Percentiles rank a stretch among this genome's conserved stretches.
Evolutionary conservation across 345 rosid species (phyloP).

Genomic region (Eucalyptus sp.): DNA sequence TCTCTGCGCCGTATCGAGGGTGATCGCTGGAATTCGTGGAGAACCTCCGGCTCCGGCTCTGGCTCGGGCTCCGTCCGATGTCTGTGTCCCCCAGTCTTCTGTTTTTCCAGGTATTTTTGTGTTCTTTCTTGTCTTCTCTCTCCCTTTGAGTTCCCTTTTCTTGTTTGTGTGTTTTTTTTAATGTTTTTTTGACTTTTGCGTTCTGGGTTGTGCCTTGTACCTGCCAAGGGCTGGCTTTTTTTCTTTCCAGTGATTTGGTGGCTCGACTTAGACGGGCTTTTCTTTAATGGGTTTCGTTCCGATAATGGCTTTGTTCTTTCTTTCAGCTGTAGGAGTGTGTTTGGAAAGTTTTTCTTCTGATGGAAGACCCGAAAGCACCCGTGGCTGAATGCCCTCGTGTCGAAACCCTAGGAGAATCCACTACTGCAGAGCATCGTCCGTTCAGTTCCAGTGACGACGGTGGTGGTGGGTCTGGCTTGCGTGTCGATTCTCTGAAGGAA

Average conservation of each 20-base stretch:
- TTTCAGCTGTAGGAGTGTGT: neutral
- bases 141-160: neutral
- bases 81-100: neutral
- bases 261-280: neutral
- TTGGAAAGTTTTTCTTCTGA: neutral
- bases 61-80: neutral
- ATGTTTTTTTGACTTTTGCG: neutral
- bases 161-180: neutral
- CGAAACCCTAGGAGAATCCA: slow-evolving; percentile 26
- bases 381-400: slow-evolving; percentile 15
- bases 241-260: neutral
- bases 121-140: neutral
- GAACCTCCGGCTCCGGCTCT: neutral
- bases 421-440: neutral
- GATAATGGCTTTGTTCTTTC: neutral
- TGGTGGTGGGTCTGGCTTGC: slow-evolving; percentile 3
- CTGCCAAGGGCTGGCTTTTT: neutral
- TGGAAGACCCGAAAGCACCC: neutral
- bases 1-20: neutral
- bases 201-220: neutral
- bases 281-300: neutral
- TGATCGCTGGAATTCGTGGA: neutral
- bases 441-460: neutral
- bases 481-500: slow-evolving; percentile 1
- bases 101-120: neutral